These are phyloP conservation scores for Rhizopus stolonifer DNA, from an alignment of 371 early-diverging fungal species.

Conservation along the genomic window DNA sequence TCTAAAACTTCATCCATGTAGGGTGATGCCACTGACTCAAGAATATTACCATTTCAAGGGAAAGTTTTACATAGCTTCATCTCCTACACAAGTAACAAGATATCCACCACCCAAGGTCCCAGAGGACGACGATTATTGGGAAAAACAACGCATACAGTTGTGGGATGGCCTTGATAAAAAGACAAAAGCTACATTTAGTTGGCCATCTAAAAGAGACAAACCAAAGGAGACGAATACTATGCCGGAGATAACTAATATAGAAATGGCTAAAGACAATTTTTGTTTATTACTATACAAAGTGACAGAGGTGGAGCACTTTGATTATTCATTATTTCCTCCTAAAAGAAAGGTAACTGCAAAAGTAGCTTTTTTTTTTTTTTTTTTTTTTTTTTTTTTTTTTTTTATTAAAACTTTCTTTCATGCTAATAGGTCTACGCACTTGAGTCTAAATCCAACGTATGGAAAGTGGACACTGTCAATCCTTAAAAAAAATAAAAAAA, in stretches of 20 bases:
- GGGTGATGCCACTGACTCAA: conserved; percentile 70
- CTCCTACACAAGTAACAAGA: conserved; percentile 73
- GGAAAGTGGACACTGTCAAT: conserved; percentile 13
- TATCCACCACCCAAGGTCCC: conserved; percentile 63
- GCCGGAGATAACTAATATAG: conserved; percentile 59
- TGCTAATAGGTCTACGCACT: conserved; percentile 3
- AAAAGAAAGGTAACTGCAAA: conserved; percentile 44
- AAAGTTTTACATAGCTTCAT: conserved; percentile 70
- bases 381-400: too few relatives aligned
- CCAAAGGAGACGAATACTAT: conserved; percentile 47
- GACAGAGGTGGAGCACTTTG: conserved; percentile 61
- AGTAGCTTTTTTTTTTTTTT: too few relatives aligned
- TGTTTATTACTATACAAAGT: conserved; percentile 71
- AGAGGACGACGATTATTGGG: conserved; percentile 67
- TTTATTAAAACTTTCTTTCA: background rate
- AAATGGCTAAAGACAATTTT: conserved; percentile 74
- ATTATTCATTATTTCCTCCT: conserved; percentile 53
- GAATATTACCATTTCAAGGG: conserved; percentile 71
- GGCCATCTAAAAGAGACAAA: conserved; percentile 68
- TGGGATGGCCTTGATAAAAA: conserved; percentile 60
- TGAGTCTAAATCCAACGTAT: background rate
- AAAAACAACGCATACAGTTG: conserved; percentile 54
- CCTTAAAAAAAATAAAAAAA: conserved; percentile 2
- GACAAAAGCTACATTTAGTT: conserved; percentile 65
- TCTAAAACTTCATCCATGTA: conserved; percentile 10